phyloP scores from a whole-genome alignment of 129 eudicot species.

The Escallonia rubra region DNA sequence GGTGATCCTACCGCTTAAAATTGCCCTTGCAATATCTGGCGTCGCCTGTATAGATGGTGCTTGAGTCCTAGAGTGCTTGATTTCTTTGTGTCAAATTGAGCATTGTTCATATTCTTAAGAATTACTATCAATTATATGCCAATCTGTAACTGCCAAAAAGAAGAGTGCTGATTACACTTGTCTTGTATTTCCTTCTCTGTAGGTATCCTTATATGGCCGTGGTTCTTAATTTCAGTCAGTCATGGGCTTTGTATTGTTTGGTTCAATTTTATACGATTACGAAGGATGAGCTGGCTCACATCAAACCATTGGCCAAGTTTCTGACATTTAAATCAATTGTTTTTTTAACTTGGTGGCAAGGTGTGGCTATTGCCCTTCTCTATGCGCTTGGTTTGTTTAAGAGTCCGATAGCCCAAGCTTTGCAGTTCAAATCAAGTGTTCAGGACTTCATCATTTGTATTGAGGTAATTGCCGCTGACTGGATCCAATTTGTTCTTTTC shows the following conservation, averaged over 20 bases:
- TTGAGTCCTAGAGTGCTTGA: no score
- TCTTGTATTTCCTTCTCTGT: conserved; percentile 19
- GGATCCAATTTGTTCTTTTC: conserved; percentile 1
- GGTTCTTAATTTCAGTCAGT: conserved; percentile 83
- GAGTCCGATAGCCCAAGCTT: conserved; percentile 76
- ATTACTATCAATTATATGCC: conserved; percentile 1
- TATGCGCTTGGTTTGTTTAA: conserved; percentile 64
- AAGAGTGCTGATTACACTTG: neutral
- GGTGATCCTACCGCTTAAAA: no score
- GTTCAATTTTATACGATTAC: conserved; percentile 84
- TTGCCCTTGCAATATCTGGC: no score
- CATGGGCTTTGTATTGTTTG: conserved; percentile 97
- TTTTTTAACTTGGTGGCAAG: conserved; percentile 99
- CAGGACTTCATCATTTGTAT: conserved; percentile 92
- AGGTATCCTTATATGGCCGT: conserved; percentile 97
- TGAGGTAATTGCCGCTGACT: conserved; percentile 57
- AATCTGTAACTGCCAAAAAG: no score
- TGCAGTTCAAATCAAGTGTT: conserved; percentile 73
- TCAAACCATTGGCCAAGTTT: conserved; percentile 81
- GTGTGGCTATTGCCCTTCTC: conserved; percentile 81
- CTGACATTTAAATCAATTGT: conserved; percentile 95
- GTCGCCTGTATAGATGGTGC: no score
- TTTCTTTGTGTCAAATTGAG: no score
- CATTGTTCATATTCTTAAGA: neutral
- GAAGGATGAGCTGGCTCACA: conserved; percentile 74